A percentile compares a stretch with the other conserved stretches of the same genome.
phyloP scores from a whole-genome alignment of 2,329 filamentous ascomycete species.

The Gyromitra esculenta region DNA sequence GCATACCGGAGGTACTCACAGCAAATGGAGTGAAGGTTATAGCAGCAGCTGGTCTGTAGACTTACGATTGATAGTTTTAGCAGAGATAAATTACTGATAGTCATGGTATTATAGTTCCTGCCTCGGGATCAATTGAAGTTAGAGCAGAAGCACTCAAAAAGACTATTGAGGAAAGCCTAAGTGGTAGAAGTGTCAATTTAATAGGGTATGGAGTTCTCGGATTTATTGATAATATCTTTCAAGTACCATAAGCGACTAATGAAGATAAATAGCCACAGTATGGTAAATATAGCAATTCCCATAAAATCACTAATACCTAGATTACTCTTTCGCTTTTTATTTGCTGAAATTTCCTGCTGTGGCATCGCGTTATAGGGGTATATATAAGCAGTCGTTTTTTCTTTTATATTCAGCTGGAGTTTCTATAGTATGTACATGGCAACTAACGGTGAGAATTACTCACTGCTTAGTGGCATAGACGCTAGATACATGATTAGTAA shows the following conservation, averaged over 20 bases:
- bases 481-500: conserved; percentile 72
- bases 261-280: conserved; percentile 65
- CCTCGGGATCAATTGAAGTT: conserved; percentile 70
- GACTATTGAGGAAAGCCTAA: conserved; percentile 65
- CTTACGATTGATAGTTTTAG: background rate
- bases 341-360: conserved; percentile 1
- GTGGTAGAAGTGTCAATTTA: conserved; percentile 59
- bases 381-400: conserved; percentile 8
- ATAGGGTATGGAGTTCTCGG: conserved; percentile 51
- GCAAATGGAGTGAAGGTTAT: conserved; percentile 68
- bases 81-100: conserved; percentile 4
- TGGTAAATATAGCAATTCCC: conserved; percentile 59
- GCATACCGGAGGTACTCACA: conserved; percentile 69
- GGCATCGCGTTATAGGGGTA: conserved; percentile 51
- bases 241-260: background rate
- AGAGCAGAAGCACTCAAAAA: conserved; percentile 69
- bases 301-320: background rate
- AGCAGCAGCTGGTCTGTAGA: conserved; percentile 63
- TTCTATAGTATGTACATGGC: background rate
- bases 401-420: background rate
- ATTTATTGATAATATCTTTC: background rate
- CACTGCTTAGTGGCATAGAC: conserved; percentile 66
- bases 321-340: conserved; percentile 1
- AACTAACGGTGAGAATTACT: background rate
- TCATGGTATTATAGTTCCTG: conserved; percentile 64